Percentiles rank a stretch among this genome's conserved stretches.
Evolutionary conservation across 2,329 filamentous ascomycete species (phyloP).

Genomic region (Metarhizium robertsii): DNA sequence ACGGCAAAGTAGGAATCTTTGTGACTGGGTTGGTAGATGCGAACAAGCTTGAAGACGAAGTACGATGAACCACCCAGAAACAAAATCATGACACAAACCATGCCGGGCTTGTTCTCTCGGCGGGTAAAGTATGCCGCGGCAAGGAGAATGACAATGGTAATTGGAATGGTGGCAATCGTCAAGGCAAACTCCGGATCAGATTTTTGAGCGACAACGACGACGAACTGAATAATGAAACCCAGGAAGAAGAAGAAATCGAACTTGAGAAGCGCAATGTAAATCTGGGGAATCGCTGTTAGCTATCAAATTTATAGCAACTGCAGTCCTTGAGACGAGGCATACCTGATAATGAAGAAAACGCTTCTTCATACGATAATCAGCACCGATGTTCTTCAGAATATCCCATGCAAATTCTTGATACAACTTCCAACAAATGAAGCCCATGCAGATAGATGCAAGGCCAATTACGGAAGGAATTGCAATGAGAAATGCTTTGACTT

Average conservation of each 20-base stretch:
- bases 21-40: conserved; percentile 71
- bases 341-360: conserved; percentile 96
- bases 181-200: conserved; percentile 70
- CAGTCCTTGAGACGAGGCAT: conserved; percentile 16
- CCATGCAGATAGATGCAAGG: conserved; percentile 62
- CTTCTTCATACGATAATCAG: conserved; percentile 93
- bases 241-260: conserved; percentile 99
- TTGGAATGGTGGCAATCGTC: conserved; percentile 80
- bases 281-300: conserved; percentile 39
- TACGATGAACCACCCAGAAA: conserved; percentile 87
- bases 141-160: conserved; percentile 83
- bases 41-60: conserved; percentile 95
- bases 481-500: conserved; percentile 67
- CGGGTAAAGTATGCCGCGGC: conserved; percentile 78
- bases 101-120: conserved; percentile 70
- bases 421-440: conserved; percentile 80
- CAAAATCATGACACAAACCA: conserved; percentile 68
- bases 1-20: conserved; percentile 62
- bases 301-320: too few species aligned
- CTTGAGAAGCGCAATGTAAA: conserved; percentile 95
- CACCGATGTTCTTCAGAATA: conserved; percentile 98
- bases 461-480: conserved; percentile 80
- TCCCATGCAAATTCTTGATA: conserved; percentile 99
- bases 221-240: conserved; percentile 94
- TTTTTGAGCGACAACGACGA: conserved; percentile 72